Evolutionary conservation across 2,329 filamentous ascomycete genomes (phyloP).

Genomic region (Colletotrichum viniferum): DNA sequence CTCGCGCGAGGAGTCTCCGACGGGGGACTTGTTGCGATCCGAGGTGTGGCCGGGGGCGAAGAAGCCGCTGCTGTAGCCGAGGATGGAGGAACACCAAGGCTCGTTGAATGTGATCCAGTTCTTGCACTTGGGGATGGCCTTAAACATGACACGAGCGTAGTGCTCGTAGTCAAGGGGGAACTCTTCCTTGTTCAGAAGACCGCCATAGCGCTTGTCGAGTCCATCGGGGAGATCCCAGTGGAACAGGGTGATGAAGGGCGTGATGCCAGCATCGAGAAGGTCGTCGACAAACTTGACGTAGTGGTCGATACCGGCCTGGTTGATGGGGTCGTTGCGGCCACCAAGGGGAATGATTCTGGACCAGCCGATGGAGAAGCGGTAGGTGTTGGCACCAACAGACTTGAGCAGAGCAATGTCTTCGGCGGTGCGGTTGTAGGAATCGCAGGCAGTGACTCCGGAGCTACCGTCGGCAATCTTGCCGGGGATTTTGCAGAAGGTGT

Average conservation of each 20-base stretch:
- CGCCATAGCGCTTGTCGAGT: slow-evolving; percentile 81
- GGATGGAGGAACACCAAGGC: slow-evolving; percentile 82
- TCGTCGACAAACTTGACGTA: slow-evolving; percentile 82
- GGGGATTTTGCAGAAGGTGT: slow-evolving; percentile 80
- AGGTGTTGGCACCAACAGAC: slow-evolving; percentile 72
- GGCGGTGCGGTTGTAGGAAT: slow-evolving; percentile 81
- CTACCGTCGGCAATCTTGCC: slow-evolving; percentile 83
- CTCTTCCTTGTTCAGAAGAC: slow-evolving; percentile 79
- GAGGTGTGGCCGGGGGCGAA: slow-evolving; percentile 86
- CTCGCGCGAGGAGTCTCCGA: slow-evolving; percentile 77
- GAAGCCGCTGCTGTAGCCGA: slow-evolving; percentile 78
- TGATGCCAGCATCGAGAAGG: slow-evolving; percentile 76
- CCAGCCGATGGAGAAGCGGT: slow-evolving; percentile 88
- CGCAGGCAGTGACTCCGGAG: slow-evolving; percentile 79
- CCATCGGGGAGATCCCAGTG: slow-evolving; percentile 88
- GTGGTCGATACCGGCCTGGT: slow-evolving; percentile 76
- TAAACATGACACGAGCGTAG: slow-evolving; percentile 79
- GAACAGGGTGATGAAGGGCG: slow-evolving; percentile 81
- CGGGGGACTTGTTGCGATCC: slow-evolving; percentile 71
- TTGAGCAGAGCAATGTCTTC: slow-evolving; percentile 82
- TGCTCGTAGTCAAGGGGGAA: slow-evolving; percentile 82
- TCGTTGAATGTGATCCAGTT: slow-evolving; percentile 93
- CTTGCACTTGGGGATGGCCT: slow-evolving; percentile 77
- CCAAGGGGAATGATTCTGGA: slow-evolving; percentile 86
- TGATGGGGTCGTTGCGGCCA: slow-evolving; percentile 81